These are phyloP conservation scores for Neurospora sublineolata DNA, from an alignment of 495 filamentous ascomycete genomes.

Conservation along the genomic window DNA sequence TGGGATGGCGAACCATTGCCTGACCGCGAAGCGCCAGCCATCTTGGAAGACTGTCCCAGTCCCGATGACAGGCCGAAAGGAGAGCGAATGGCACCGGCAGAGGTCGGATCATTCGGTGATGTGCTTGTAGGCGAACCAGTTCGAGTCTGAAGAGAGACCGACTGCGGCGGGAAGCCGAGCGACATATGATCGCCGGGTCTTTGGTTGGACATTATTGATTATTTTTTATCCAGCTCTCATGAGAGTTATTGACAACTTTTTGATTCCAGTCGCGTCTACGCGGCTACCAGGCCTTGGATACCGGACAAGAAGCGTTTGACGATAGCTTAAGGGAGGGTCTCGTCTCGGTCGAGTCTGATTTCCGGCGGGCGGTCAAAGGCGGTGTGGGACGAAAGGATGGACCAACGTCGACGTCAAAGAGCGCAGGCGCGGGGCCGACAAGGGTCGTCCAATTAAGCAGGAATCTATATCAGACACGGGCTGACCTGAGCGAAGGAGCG, in stretches of 20 bases:
- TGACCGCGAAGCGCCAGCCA: conserved; percentile 64
- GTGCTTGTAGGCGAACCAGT: conserved; percentile 82
- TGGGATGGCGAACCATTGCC: conserved; percentile 96
- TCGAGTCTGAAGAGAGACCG: conserved; percentile 49
- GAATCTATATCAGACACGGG: neutral
- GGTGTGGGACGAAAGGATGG: conserved; percentile 2
- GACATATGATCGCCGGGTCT: conserved; percentile 63
- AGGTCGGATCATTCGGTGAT: conserved; percentile 70
- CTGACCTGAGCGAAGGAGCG: conserved; percentile 9
- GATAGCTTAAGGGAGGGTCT: neutral
- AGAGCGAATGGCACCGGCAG: conserved; percentile 56
- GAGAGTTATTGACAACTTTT: conserved; percentile 15
- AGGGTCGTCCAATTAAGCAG: conserved; percentile 11
- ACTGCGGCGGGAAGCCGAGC: conserved; percentile 56
- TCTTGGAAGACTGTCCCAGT: conserved; percentile 51
- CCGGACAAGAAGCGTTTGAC: conserved; percentile 3
- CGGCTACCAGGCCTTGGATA: conserved; percentile 4
- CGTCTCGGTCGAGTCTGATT: neutral
- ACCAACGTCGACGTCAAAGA: conserved; percentile 3
- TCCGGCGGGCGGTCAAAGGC: conserved; percentile 1
- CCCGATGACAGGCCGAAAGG: conserved; percentile 60
- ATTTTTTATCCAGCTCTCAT: conserved; percentile 40
- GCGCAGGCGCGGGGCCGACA: neutral
- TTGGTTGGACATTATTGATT: conserved; percentile 92
- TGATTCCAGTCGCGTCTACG: conserved; percentile 6